A percentile compares a stretch with the other conserved stretches of the same genome.
Conservation (phyloP, 306 rosid species). For the Oxytropis ochrocephala region DNA sequence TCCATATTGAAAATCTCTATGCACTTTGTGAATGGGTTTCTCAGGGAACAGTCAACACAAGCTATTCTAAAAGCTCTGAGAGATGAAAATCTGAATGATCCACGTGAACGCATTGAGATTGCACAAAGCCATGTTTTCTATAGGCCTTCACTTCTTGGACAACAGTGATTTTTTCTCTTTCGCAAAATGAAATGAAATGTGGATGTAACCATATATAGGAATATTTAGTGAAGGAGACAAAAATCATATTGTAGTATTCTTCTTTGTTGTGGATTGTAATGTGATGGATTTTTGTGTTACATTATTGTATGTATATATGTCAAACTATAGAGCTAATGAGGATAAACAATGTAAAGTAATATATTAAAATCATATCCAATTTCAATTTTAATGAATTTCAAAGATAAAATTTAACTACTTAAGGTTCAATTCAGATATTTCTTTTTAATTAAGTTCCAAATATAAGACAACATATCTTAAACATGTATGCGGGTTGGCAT, state of each 20-base stretch:
- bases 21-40: conserved; percentile 1
- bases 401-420: too few species aligned
- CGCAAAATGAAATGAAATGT: conserved; percentile 15
- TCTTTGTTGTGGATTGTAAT: too few species aligned
- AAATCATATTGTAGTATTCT: conserved; percentile 10
- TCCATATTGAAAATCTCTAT: conserved; percentile 1
- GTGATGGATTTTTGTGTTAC: neutral
- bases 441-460: too few species aligned
- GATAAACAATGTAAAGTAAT: too few species aligned
- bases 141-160: conserved; percentile 83
- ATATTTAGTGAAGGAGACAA: neutral
- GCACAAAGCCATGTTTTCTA: conserved; percentile 91
- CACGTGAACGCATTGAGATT: conserved; percentile 84
- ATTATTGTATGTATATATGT: conserved; percentile 20
- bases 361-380: too few species aligned
- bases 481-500: too few species aligned
- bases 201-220: conserved; percentile 23
- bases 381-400: too few species aligned
- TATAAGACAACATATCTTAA: too few species aligned
- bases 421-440: too few species aligned
- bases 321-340: neutral
- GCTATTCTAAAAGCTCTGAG: conserved; percentile 82
- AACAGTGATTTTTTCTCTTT: conserved; percentile 35
- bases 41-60: conserved; percentile 73
- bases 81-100: conserved; percentile 88